Evolutionary conservation across 306 rosid species (phyloP), one percentile per base, ranked within the genome.

Genomic region (Inga leiocalycina): DNA sequence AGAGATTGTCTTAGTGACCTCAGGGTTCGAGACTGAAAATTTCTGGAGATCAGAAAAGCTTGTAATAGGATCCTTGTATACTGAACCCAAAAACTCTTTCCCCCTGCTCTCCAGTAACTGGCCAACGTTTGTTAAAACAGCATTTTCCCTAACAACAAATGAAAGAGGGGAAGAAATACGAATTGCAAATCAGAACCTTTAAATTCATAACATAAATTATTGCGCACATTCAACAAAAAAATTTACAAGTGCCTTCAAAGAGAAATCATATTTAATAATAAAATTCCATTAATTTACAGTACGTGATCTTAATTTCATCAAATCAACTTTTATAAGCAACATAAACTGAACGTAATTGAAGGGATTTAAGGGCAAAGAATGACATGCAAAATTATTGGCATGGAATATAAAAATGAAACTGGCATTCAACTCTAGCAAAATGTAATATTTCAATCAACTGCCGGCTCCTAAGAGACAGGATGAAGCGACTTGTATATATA

Each of bases 21-120:
- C 96, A 20, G 97, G 97, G 71, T 89, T 89, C 85, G 93, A 84
- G 64, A 92, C 90, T 8, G 99, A 96, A 88, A 96, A 92, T 69
- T 90, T 86, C 80, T 92, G 98, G 79, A 96, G 91, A 79, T 89
- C 89, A 59, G 91, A 79, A 80, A 96, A 93, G 87, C 92, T 93
- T 35, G 97, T 81, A 24, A 93, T 85, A 57, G 98, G 99, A 88
- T 96, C 98, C 88, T 84, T 87, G 79, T 93, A 96, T 19, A 76
- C 84, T 54, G 90, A 92, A 76, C 98, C 97, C 84, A 93, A 81
- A 74, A 93, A 88, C 87, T 87, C 94, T 68, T 87, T 80, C 10
- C 99, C 99, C 80, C 79, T 87, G 91, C 74, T 91, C 87, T 89
- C 92, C 35, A 96, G 87, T 74, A 92, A 91, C 83, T 80, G 85